These are phyloP conservation scores for Arabidopsis arenosa DNA, from an alignment of 345 rosid species.

Conservation along the genomic window DNA sequence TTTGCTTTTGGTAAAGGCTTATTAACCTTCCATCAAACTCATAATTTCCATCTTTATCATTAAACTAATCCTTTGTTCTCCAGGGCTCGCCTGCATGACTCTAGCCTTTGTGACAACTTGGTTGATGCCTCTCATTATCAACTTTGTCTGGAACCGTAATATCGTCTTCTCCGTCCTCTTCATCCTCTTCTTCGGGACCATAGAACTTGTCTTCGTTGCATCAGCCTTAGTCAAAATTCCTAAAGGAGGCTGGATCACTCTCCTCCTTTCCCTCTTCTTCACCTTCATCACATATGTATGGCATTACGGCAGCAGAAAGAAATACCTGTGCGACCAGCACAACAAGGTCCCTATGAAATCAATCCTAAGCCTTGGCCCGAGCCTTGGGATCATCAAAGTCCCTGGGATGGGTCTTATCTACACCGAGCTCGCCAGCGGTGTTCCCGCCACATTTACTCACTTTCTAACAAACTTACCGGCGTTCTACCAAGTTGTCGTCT, in stretches of 20 bases:
- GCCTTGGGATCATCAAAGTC: conserved; percentile 83
- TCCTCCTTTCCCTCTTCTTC: conserved; percentile 62
- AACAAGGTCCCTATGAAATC: conserved; percentile 83
- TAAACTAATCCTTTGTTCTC: conserved; percentile 36
- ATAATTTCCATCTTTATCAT: not conserved
- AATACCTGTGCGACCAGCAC: conserved; percentile 77
- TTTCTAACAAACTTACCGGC: conserved; percentile 87
- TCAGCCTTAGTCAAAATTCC: conserved; percentile 68
- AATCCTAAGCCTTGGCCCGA: conserved; percentile 79
- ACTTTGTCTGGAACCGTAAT: conserved; percentile 69
- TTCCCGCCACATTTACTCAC: conserved; percentile 82
- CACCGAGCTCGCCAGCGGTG: conserved; percentile 77
- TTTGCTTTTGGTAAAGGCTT: conserved; percentile 77
- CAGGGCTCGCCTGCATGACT: conserved; percentile 82
- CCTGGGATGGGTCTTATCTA: conserved; percentile 95
- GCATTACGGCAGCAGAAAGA: conserved; percentile 85
- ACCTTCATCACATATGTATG: conserved; percentile 67
- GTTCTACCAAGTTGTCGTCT: conserved; percentile 88
- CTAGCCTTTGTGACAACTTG: conserved; percentile 70
- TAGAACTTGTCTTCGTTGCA: conserved; percentile 70
- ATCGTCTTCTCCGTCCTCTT: conserved; percentile 57
- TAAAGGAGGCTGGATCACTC: conserved; percentile 82
- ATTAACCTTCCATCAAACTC: conserved; percentile 15
- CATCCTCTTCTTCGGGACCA: conserved; percentile 64
- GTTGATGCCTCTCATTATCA: conserved; percentile 74